Percentiles rank a stretch among this genome's conserved stretches.
phyloP scores from a whole-genome alignment of 345 rosid genomes.

The Eucalyptus rudis region DNA sequence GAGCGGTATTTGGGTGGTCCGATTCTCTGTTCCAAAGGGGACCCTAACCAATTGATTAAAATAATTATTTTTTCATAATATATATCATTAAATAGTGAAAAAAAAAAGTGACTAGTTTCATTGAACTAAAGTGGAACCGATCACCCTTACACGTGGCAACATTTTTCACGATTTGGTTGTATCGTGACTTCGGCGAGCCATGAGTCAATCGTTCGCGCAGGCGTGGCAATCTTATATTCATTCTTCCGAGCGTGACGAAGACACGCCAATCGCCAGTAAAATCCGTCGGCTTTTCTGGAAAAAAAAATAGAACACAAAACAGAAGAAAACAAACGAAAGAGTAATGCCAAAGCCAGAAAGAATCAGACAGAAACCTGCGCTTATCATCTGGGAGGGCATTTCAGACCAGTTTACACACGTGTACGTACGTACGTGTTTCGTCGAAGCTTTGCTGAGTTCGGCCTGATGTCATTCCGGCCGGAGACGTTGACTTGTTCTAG shows the following conservation, averaged over 20 bases:
- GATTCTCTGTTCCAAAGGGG: fast-evolving
- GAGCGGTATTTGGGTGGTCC: fast-evolving
- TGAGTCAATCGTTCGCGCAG: background rate
- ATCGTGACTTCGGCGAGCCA: background rate
- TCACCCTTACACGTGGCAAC: background rate
- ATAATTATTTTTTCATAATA: too few species aligned
- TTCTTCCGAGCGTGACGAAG: background rate
- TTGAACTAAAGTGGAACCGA: too few species aligned
- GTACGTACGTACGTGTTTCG: background rate
- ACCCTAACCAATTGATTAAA: too few species aligned
- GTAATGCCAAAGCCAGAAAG: background rate
- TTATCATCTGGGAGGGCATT: background rate
- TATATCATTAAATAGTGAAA: too few species aligned
- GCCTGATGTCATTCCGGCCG: background rate
- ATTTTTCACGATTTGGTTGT: background rate
- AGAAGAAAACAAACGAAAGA: background rate
- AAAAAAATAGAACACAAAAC: background rate
- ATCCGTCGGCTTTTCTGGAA: background rate
- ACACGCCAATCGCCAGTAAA: background rate
- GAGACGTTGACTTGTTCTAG: background rate
- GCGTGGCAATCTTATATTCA: background rate
- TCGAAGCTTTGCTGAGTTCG: background rate
- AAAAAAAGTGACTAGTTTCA: too few species aligned
- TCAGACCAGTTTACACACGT: background rate
- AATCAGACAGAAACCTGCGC: background rate